Conservation (phyloP, 1,284 basidiomycete genomes). For the Bjerkandera adusta region DNA sequence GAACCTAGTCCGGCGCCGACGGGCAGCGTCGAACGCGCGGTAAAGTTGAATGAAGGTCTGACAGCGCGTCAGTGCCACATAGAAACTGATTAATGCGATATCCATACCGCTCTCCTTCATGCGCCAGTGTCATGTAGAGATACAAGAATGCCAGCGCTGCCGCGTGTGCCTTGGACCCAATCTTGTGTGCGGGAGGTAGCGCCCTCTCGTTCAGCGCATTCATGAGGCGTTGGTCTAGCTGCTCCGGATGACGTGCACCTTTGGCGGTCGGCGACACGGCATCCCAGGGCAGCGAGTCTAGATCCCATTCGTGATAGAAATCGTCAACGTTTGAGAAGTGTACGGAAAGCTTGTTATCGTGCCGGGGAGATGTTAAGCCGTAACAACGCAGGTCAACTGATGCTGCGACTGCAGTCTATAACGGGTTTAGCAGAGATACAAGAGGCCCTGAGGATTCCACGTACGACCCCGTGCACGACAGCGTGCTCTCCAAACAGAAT, state of each 20-base stretch:
- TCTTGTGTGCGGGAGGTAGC: conserved; percentile 42
- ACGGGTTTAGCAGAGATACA: neutral
- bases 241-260: conserved; percentile 59
- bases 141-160: conserved; percentile 90
- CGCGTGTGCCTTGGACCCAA: conserved; percentile 52
- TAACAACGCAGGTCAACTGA: conserved; percentile 96
- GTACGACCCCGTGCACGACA: conserved; percentile 94
- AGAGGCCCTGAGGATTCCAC: conserved; percentile 30
- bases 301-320: conserved; percentile 81
- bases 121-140: conserved; percentile 83
- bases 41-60: conserved; percentile 77
- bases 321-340: conserved; percentile 80
- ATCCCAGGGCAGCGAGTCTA: conserved; percentile 86
- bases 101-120: conserved; percentile 45
- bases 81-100: neutral
- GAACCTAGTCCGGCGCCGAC: conserved; percentile 98
- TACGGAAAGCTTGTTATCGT: conserved; percentile 76
- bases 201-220: conserved; percentile 61
- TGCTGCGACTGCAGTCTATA: conserved; percentile 90
- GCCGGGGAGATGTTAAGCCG: conserved; percentile 74
- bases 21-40: conserved; percentile 91
- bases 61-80: neutral
- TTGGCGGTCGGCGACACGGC: conserved; percentile 52
- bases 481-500: conserved; percentile 99
- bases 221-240: conserved; percentile 69